Evolutionary conservation across 768 basidiomycete genomes (phyloP).

Genomic region (Kwoniella dejecticola): DNA sequence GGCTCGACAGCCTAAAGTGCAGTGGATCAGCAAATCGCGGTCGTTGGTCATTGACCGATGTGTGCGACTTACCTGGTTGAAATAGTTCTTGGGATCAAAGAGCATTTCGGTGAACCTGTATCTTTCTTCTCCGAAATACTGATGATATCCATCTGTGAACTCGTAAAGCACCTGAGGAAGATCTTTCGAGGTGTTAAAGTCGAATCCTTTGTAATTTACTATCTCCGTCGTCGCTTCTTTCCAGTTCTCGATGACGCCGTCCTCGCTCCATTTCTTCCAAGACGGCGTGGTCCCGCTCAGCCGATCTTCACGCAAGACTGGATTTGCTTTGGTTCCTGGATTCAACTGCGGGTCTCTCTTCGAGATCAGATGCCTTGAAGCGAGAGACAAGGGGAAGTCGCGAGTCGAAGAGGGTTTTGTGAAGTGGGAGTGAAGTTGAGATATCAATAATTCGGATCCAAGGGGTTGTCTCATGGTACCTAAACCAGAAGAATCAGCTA

Average conservation of each 20-base stretch:
- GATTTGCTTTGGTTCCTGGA: conserved; percentile 65
- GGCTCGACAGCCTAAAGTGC: conserved; percentile 49
- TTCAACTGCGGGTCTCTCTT: conserved; percentile 69
- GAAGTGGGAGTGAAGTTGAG: conserved; percentile 67
- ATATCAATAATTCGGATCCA: conserved; percentile 66
- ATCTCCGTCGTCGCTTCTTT: conserved; percentile 83
- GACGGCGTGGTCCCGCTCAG: conserved; percentile 70
- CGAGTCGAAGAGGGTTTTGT: conserved; percentile 59
- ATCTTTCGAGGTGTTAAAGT: conserved; percentile 35
- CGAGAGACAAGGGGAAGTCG: conserved; percentile 66
- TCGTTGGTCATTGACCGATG: too few relatives aligned
- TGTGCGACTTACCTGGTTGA: conserved; percentile 51
- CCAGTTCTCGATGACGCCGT: conserved; percentile 88
- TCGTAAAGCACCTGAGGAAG: conserved; percentile 64
- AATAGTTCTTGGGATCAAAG: conserved; percentile 66
- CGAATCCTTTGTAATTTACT: conserved; percentile 47
- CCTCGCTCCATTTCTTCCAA: conserved; percentile 80
- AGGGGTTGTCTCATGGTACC: conserved; percentile 65
- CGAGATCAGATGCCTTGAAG: conserved; percentile 86
- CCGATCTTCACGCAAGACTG: conserved; percentile 74
- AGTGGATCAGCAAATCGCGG: too few relatives aligned
- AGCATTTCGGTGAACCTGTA: conserved; percentile 84
- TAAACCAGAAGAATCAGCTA: conserved; percentile 49
- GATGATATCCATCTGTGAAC: conserved; percentile 90
- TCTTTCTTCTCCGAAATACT: conserved; percentile 78